Evolutionary conservation across 177 flowering plant species (phyloP).

Genomic region (Vitis hybrid): DNA sequence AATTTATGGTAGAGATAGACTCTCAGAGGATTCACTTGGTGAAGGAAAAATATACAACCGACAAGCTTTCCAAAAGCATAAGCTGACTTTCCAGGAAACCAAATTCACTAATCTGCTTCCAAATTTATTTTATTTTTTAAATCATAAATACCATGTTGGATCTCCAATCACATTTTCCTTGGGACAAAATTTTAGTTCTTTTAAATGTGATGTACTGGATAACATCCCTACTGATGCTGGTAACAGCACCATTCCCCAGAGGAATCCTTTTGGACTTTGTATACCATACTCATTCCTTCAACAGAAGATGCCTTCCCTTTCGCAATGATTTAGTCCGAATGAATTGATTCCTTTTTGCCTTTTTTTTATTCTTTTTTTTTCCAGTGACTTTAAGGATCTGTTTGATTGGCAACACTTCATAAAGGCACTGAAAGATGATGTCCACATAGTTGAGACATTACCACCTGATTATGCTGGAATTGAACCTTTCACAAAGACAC

Average conservation of each 20-base stretch:
- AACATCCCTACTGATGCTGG: neutral
- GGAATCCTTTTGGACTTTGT: neutral
- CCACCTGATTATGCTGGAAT: constrained; percentile 64
- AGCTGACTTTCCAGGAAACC: too few species aligned
- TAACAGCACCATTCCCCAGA: neutral
- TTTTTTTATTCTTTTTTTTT: constrained; percentile 4
- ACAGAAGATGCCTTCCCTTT: neutral
- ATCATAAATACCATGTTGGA: too few species aligned
- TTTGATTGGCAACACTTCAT: constrained; percentile 96
- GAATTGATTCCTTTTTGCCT: neutral
- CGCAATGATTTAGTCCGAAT: neutral
- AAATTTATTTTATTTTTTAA: too few species aligned
- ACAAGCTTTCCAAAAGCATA: too few species aligned
- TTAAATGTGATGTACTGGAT: too few species aligned
- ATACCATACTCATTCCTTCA: neutral
- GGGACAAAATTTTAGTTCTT: too few species aligned
- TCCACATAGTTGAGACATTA: constrained; percentile 78
- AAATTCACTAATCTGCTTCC: too few species aligned
- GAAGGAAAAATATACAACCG: too few species aligned
- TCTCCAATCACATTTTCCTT: too few species aligned
- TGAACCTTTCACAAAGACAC: constrained; percentile 86
- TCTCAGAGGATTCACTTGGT: too few species aligned
- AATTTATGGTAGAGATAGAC: too few species aligned
- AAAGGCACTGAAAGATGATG: constrained; percentile 72
- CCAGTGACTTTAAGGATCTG: constrained; percentile 97